Base-by-base conservation (phyloP, 345 rosid species). In the Boechera retrofracta region DNA sequence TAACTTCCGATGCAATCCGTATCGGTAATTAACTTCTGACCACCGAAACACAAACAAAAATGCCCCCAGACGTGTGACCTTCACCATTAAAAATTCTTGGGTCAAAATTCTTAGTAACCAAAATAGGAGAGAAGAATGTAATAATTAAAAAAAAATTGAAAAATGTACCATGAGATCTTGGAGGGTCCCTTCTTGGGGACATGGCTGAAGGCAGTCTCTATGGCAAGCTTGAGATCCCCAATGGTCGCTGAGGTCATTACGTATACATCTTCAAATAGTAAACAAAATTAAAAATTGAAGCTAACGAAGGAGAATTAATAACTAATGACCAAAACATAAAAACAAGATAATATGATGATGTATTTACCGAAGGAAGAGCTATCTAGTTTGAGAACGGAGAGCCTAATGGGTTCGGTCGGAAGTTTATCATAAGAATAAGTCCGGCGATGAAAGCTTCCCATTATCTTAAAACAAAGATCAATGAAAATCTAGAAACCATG, bases 21-120 rank as follows among this genome's bases (percentile, higher is more conserved):
- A 56, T 88, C 97, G 2, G 67, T 52, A 47, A 91, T 67, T 58
- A 94, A 75, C 87, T 91, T 94, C 83, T 83, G 90, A 69, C 83
- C 89, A 41, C 62, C 79, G 69, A 70, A 89, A 65, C 82, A 70
- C 67, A 94, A 84, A 88, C 96, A 91, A 69, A 94, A 94, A 84
- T 89, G 94, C 4, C 90, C 91, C 97, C 98, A 89, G n/a, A 94
- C 87, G 45, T 91, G 98, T 51, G 90, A 77, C 97, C 98, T 93
- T 31, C 85, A 72, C 31, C 64, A 75, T 64, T 28, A 26, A 36
- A 55, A 54, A 48, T 8, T 71, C 18, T 18, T 39, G 2, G 1
- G 38, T 16, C 2, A 57, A 45, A 28, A 9, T 67, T 8, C 10
- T 59, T 29, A 60, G 45, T 3, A 52, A 45, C 39, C 57, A 10